A percentile compares a stretch with the other conserved stretches of the same genome.
Evolutionary conservation across 2,329 filamentous ascomycete genomes (phyloP).

Genomic region (Stachybotrys elegans): DNA sequence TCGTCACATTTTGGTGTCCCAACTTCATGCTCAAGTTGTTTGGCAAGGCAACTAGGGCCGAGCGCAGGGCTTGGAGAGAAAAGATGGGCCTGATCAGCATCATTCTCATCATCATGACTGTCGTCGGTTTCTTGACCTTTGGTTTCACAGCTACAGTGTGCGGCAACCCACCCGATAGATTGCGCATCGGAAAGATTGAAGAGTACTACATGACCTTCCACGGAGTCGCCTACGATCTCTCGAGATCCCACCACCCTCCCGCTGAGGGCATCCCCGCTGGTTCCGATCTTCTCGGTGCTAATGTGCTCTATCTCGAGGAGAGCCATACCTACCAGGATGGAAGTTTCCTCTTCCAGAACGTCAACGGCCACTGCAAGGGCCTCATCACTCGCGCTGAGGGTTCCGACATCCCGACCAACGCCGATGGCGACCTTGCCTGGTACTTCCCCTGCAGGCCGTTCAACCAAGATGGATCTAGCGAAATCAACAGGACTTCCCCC

Average conservation of each 20-base stretch:
- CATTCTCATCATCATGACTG: constrained; percentile 79
- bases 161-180: constrained; percentile 61
- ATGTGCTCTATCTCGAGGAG: constrained; percentile 77
- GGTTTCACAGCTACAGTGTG: constrained; percentile 92
- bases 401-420: constrained; percentile 77
- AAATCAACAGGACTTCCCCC: constrained; percentile 66
- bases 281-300: constrained; percentile 49
- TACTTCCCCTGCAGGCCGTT: constrained; percentile 92
- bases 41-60: constrained; percentile 77
- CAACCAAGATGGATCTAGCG: constrained; percentile 85
- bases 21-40: constrained; percentile 80
- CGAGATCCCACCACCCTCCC: constrained; percentile 69
- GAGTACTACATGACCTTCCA: constrained; percentile 93
- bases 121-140: constrained; percentile 94
- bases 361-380: constrained; percentile 93
- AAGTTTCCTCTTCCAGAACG: constrained; percentile 96
- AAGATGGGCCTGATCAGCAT: constrained; percentile 97
- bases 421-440: constrained; percentile 74
- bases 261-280: constrained; percentile 68
- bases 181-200: constrained; percentile 78
- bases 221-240: constrained; percentile 81
- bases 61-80: constrained; percentile 92
- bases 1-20: constrained; percentile 92
- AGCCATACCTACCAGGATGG: constrained; percentile 86
- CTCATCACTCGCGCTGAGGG: constrained; percentile 67